phyloP scores from a whole-genome alignment of 495 filamentous ascomycete genomes.

The Penicillium salamii region DNA sequence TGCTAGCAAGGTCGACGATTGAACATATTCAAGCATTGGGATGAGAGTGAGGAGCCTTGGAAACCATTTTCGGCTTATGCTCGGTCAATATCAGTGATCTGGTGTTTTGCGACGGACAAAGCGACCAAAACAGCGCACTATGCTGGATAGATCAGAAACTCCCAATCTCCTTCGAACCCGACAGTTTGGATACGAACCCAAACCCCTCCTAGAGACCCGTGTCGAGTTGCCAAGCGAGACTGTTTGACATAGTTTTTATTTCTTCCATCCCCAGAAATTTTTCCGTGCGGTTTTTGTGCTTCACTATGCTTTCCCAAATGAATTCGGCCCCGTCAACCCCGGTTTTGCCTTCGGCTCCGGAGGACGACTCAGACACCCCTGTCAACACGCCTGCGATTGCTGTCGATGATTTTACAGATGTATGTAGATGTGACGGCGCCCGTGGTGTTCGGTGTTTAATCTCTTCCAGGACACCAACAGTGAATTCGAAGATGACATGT shows the following conservation, averaged over 20 bases:
- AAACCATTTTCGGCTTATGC: no score
- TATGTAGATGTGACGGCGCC: constrained; percentile 5
- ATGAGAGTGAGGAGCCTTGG: no score
- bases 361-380: constrained; percentile 3
- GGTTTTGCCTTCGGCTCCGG: no score
- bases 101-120: no score
- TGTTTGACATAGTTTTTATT: constrained; percentile 1
- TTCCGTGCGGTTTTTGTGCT: no score
- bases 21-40: no score
- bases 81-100: no score
- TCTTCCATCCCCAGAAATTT: background rate
- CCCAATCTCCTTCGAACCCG: constrained; percentile 1
- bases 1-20: no score
- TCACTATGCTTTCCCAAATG: no score
- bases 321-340: no score
- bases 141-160: constrained; percentile 10
- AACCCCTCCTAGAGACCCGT: background rate
- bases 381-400: constrained; percentile 11
- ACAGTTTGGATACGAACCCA: constrained; percentile 14
- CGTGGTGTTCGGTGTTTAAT: background rate
- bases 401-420: constrained; percentile 12
- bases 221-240: background rate
- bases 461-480: background rate
- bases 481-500: background rate
- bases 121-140: no score